Conservation (phyloP, 163 green algal genomes). For the Prototheca stagnorum region DNA sequence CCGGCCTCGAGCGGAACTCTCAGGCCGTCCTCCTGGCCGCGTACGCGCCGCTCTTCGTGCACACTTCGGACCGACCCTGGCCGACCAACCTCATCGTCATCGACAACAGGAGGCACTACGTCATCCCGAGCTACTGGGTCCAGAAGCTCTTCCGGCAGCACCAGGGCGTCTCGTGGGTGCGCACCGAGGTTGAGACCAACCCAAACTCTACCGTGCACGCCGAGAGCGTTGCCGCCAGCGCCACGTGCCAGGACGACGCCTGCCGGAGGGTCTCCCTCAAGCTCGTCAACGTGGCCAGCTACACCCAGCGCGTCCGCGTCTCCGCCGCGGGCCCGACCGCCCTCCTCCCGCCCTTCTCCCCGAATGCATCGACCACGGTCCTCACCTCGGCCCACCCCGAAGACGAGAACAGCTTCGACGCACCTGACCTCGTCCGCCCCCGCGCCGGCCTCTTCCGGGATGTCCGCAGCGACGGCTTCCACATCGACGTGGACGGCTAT, state of each 20-base stretch:
- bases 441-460: too few species aligned
- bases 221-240: constrained; percentile 19
- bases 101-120: constrained; percentile 21
- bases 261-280: constrained; percentile 22
- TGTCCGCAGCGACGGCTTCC: background rate
- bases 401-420: constrained; percentile 28
- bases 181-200: constrained; percentile 4
- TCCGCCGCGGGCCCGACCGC: background rate
- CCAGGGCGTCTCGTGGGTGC: constrained; percentile 17
- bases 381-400: constrained; percentile 9
- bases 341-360: too few species aligned
- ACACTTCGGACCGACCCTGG: constrained; percentile 30
- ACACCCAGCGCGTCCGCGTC: background rate
- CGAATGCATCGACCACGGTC: too few species aligned
- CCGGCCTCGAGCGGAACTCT: constrained; percentile 39
- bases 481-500: background rate
- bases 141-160: constrained; percentile 30
- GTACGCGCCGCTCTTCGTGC: constrained; percentile 46
- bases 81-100: constrained; percentile 30
- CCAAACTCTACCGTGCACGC: constrained; percentile 9
- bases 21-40: constrained; percentile 33
- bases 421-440: too few species aligned
- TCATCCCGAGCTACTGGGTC: constrained; percentile 33
- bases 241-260: constrained; percentile 19
- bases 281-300: constrained; percentile 23